phyloP scores from a whole-genome alignment of 495 filamentous ascomycete genomes.

The Penicillium canariense region DNA sequence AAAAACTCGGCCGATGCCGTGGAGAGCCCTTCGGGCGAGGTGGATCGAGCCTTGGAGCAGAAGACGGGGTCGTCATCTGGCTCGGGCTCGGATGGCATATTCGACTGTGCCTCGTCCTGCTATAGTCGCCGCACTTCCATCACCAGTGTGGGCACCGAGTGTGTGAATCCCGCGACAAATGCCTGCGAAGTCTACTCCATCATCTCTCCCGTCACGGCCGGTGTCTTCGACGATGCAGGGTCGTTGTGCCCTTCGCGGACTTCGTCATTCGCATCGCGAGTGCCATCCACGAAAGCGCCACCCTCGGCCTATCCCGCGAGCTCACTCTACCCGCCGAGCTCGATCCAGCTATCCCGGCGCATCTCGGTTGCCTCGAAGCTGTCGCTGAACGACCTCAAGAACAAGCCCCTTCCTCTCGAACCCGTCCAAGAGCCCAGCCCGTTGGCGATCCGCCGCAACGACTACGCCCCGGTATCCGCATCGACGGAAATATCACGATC shows the following conservation, averaged over 20 bases:
- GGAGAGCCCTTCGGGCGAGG: neutral
- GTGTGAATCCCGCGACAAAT: conserved; percentile 6
- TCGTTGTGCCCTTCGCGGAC: conserved; percentile 6
- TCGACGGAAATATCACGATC: neutral
- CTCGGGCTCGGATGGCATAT: conserved; percentile 23
- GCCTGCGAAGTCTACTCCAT: conserved; percentile 36
- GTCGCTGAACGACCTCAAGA: conserved; percentile 30
- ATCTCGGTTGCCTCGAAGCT: conserved; percentile 12
- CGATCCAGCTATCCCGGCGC: neutral
- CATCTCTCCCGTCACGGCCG: conserved; percentile 34
- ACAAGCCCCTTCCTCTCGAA: conserved; percentile 50
- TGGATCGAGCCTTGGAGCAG: neutral
- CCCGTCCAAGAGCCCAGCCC: conserved; percentile 36
- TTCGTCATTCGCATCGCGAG: neutral
- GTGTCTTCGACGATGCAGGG: conserved; percentile 42
- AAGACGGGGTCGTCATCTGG: conserved; percentile 20
- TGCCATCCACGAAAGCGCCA: neutral
- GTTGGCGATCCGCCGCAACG: conserved; percentile 24
- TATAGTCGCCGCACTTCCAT: conserved; percentile 37
- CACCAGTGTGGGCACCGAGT: conserved; percentile 26
- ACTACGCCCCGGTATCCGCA: neutral
- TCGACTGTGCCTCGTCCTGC: conserved; percentile 35
- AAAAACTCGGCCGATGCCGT: neutral
- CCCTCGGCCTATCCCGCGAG: neutral
- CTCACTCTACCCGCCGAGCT: neutral